Base-by-base conservation (phyloP, 192 early-diverging fungal genomes). In the Backusella parvicylindrica region DNA sequence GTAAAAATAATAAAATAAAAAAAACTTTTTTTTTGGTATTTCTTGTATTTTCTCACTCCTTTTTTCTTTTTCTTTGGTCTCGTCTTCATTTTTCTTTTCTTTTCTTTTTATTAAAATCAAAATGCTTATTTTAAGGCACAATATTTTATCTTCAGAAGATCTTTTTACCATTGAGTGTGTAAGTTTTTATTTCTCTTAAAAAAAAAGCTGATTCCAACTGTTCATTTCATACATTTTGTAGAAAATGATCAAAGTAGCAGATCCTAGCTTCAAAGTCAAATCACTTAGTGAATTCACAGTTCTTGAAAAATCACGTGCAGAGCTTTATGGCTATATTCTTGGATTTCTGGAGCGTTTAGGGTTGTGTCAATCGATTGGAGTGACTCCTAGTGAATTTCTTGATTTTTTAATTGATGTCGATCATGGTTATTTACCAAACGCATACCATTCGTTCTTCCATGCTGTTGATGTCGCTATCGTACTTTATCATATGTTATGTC, bases 381-480 rank as follows among this genome's bases (percentile, higher is more conserved):
- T 90, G 33, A 79, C 89, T 8, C 82, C 84, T 21, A 86, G 88
- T 40, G 87, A 90, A 69, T 81, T 98, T 64, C 86, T 98, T 21
- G 92, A 95, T 66, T 96, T 98, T 75, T 84, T 93, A 40, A 86
- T 94, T 36, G 95, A 96, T 70, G 89, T 98, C 36, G 91, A 93
- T 72, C 71, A 85, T 50, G 92, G 92, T 33, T 98, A 98, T 78
- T 81, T 86, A n/a, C 80, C 87, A n/a, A 95, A 93, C 66, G 93
- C 93, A 5, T 98, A 98, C 70, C 96, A 98, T 78, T 95, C 93
- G 11, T 98, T 96, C 78, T 92, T 91, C 78, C 96, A 98, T 74
- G 95, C 95, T 15, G 88, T 94, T 2, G 96, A 98, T 84, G 96
- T 98, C 0, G 90, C 92, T 1, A 88, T 90, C 49, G 92, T 96